Conservation (phyloP, 306 rosid species). For the Dryas alaskensis region DNA sequence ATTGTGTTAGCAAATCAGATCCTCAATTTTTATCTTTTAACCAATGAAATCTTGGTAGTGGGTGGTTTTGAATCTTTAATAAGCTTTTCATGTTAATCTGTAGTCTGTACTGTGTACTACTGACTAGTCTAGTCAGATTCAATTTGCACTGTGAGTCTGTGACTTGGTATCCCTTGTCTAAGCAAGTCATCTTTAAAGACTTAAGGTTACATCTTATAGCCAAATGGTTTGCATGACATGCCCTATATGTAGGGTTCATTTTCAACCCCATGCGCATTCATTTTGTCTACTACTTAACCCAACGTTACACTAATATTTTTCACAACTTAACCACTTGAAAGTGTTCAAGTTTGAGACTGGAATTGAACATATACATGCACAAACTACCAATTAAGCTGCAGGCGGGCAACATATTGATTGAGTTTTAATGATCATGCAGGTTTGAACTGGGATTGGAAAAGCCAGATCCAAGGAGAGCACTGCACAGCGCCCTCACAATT, state of each 20-base stretch:
- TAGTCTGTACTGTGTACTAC: neutral
- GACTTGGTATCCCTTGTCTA: neutral
- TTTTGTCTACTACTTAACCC: too few species aligned
- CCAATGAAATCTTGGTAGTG: neutral
- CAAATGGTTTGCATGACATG: neutral
- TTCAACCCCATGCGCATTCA: too few species aligned
- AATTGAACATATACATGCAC: neutral
- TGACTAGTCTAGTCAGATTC: neutral
- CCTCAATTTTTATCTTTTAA: too few species aligned
- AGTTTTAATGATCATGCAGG: conserved; percentile 34
- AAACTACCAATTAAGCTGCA: neutral
- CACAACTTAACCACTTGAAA: too few species aligned
- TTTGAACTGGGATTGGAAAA: conserved; percentile 89
- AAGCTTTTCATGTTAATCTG: neutral
- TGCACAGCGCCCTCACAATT: conserved; percentile 79
- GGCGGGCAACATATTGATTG: too few species aligned
- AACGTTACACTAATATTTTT: too few species aligned
- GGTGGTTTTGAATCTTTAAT: neutral
- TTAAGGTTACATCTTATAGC: neutral
- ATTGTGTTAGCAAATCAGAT: too few species aligned
- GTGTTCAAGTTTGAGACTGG: too few species aligned
- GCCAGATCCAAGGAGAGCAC: conserved; percentile 94
- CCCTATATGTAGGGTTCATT: too few species aligned
- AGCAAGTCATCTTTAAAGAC: too few species aligned
- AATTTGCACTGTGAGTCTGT: neutral